phyloP scores from a whole-genome alignment of 176 grass and related monocot genomes.

The Oryza nivara region DNA sequence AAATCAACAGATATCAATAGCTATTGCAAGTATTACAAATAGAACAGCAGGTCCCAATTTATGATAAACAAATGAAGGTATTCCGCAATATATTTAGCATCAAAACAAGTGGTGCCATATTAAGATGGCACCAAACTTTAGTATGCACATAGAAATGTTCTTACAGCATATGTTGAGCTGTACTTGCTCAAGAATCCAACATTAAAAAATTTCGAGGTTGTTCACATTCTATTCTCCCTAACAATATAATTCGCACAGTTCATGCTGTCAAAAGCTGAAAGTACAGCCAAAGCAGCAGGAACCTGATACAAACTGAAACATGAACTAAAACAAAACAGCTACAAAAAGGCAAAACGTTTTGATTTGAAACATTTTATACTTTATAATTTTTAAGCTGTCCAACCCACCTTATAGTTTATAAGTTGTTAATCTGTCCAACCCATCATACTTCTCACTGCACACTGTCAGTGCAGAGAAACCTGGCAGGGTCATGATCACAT shows the following conservation, averaged over 20 bases:
- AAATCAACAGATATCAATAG: conserved; percentile 27
- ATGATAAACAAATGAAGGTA: neutral
- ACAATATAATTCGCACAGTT: neutral
- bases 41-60: neutral
- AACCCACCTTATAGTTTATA: neutral
- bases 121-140: neutral
- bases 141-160: neutral
- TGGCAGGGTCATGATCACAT: conserved; percentile 59
- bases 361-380: neutral
- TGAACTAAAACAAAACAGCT: conserved; percentile 9
- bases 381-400: conserved; percentile 36
- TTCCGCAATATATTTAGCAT: neutral
- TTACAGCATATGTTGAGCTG: neutral
- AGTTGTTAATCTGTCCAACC: conserved; percentile 41
- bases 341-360: neutral
- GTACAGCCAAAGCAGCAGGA: neutral
- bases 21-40: conserved; percentile 17
- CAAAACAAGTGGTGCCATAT: neutral
- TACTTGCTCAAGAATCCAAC: neutral
- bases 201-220: neutral
- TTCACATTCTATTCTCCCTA: neutral
- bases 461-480: conserved; percentile 98
- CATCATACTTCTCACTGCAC: conserved; percentile 96
- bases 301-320: neutral
- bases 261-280: conserved; percentile 11